Base-by-base conservation (phyloP, 352 stramenopile genomes). In the Phytophthora hibernalis region DNA sequence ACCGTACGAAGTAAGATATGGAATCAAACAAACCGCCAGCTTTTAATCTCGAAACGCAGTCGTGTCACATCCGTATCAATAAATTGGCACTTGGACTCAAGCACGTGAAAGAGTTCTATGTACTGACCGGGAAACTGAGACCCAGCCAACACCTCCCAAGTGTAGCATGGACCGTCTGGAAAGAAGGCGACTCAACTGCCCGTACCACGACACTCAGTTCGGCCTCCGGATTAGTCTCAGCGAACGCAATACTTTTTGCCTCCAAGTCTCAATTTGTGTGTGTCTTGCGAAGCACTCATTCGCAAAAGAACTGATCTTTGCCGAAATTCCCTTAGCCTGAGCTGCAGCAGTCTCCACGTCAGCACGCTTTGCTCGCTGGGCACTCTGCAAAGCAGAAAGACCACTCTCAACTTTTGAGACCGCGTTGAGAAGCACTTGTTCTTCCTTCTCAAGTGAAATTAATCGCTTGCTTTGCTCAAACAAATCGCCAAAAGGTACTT, bases 271-370 rank as follows among this genome's bases (percentile, higher is more conserved):
- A 37, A 91, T 81, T 58, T 92, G 79, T 40, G 62, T 61, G 45
- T 91, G 79, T 33, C 74, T 76, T 56, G 68, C 48, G n/a, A 72
- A 53, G 35, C 83, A 91, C 58, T 89, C 72, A 3, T 71, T 68
- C 12, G 58, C 72, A 58, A 91, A 90, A 18, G 49, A 48, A 3
- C 44, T 54, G 8, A 89, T 55, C 45, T 68, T 73, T 10, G 51
- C 38, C 20, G 26, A 52, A 13, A 71, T 40, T 15, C 65, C 48
- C 7, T 70, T 56, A 10, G 21, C 28, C 38, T 57, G 50, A 30
- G 54, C 30, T 22, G 31, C 52, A 2, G 24, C 33, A 49, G 22
- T 18, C 7, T 74, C 49, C 51, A 52, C 12, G 42, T 54, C 40
- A 10, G 20, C 59, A 31, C 48, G 49, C 26, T 56, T 66, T 16